These are phyloP conservation scores for Alternaria tenuissima DNA, from an alignment of 2,329 filamentous ascomycete genomes.

Conservation along the genomic window DNA sequence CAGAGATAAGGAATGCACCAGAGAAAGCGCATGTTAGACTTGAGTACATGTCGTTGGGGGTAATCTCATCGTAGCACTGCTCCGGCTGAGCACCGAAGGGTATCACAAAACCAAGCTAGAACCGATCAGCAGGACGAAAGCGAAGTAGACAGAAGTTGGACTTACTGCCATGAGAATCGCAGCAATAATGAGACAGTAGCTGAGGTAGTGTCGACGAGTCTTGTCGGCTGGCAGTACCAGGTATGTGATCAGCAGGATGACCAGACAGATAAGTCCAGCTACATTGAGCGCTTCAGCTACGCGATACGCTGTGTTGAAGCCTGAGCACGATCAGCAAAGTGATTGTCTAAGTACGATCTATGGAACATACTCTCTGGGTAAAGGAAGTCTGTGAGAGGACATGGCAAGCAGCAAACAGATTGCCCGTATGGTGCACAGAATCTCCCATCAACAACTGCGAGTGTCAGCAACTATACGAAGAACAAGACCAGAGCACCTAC, in stretches of 20 bases:
- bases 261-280: slow-evolving; percentile 72
- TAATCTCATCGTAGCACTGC: slow-evolving; percentile 89
- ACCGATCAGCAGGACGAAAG: slow-evolving; percentile 11
- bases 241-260: slow-evolving; percentile 83
- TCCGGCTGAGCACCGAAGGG: slow-evolving; percentile 80
- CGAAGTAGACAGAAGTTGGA: slow-evolving; percentile 19
- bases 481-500: slow-evolving; percentile 59
- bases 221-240: slow-evolving; percentile 82
- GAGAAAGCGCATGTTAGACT: slow-evolving; percentile 85
- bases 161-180: slow-evolving; percentile 82
- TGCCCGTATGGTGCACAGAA: slow-evolving; percentile 62
- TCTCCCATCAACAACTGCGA: slow-evolving; percentile 62
- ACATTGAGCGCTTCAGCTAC: slow-evolving; percentile 87
- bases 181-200: slow-evolving; percentile 81
- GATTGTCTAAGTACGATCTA: slow-evolving; percentile 15
- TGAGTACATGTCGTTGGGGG: slow-evolving; percentile 89
- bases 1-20: slow-evolving; percentile 83
- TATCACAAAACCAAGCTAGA: slow-evolving; percentile 85
- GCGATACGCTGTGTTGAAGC: slow-evolving; percentile 65
- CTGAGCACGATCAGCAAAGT: slow-evolving; percentile 39
- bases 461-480: slow-evolving; percentile 41
- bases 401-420: slow-evolving; percentile 85
- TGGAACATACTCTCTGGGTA: slow-evolving; percentile 64
- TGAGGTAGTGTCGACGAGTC: slow-evolving; percentile 92
- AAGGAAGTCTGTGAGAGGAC: slow-evolving; percentile 82